Evolutionary conservation across 2,329 filamentous ascomycete genomes (phyloP).

Genomic region (Colletotrichum salicis): DNA sequence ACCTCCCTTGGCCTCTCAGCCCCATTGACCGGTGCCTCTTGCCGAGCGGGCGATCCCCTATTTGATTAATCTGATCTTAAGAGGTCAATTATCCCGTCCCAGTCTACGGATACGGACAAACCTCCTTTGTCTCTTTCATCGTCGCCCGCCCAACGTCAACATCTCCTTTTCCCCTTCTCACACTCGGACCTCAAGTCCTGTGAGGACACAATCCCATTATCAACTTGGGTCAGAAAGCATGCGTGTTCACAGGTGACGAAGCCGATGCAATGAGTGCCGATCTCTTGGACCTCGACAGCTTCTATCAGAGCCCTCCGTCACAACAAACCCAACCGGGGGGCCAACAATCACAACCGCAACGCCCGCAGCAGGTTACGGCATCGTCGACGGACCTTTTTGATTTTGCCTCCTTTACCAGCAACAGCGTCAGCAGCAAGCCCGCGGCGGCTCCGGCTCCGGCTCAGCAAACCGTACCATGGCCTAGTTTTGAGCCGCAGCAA

Average conservation of each 20-base stretch:
- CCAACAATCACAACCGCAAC: conserved; percentile 34
- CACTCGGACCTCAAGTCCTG: neutral
- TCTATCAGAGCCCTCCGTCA: conserved; percentile 50
- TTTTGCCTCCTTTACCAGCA: conserved; percentile 38
- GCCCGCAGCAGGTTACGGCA: conserved; percentile 32
- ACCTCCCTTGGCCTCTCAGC: conserved; percentile 25
- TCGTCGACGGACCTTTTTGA: conserved; percentile 43
- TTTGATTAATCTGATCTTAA: conserved; percentile 11
- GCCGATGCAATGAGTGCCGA: conserved; percentile 68
- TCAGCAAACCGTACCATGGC: conserved; percentile 45
- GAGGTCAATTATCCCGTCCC: conserved; percentile 16
- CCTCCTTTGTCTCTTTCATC: conserved; percentile 31
- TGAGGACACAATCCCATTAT: neutral
- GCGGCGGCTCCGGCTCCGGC: conserved; percentile 18
- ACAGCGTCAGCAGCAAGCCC: conserved; percentile 18
- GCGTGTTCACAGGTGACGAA: conserved; percentile 23
- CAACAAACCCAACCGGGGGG: conserved; percentile 31
- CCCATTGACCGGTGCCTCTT: conserved; percentile 21
- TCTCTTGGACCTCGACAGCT: conserved; percentile 70
- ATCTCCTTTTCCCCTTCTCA: neutral
- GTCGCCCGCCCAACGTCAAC: conserved; percentile 9
- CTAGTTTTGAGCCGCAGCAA: conserved; percentile 43
- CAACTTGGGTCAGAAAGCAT: conserved; percentile 16
- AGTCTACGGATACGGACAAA: neutral
- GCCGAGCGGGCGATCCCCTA: conserved; percentile 30